Conservation (phyloP, 306 rosid species). For the Vigna unguiculata region DNA sequence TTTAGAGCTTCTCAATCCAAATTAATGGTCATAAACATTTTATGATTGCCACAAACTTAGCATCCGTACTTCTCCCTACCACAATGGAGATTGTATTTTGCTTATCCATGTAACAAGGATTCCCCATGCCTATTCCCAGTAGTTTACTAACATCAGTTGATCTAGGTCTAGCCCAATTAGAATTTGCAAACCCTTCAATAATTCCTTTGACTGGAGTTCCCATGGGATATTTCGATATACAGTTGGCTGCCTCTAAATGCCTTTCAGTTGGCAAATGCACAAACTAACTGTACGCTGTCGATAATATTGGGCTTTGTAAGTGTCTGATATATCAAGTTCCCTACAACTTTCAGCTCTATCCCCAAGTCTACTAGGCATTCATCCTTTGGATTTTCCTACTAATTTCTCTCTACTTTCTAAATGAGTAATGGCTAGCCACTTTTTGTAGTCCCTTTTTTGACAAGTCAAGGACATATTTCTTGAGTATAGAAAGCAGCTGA, state of each 20-base stretch:
- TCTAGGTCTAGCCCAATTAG: not conserved
- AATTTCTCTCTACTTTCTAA: not conserved
- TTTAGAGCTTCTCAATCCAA: not conserved
- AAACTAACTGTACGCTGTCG: not conserved
- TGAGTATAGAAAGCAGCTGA: not conserved
- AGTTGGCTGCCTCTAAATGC: slow-evolving; percentile 2
- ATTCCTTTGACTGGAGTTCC: too few species aligned
- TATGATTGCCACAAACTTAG: slow-evolving; percentile 34
- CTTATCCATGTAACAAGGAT: not conserved
- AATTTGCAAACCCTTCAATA: not conserved
- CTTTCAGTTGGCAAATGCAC: not conserved
- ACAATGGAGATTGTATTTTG: not conserved
- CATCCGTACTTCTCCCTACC: not conserved
- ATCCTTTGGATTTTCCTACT: not conserved
- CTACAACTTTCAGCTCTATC: not conserved
- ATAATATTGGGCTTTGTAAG: not conserved
- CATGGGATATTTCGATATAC: too few species aligned
- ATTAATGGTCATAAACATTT: not conserved
- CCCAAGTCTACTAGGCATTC: not conserved
- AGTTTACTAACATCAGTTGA: not conserved
- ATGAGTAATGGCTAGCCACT: not conserved
- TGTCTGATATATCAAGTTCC: not conserved
- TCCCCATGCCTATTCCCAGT: not conserved
- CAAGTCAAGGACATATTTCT: not conserved
- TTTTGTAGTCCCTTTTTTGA: not conserved